Evolutionary conservation across 208 protist genomes (phyloP), one percentile per base, ranked within the genome.

Genomic region (Acanthamoeba quina): DNA sequence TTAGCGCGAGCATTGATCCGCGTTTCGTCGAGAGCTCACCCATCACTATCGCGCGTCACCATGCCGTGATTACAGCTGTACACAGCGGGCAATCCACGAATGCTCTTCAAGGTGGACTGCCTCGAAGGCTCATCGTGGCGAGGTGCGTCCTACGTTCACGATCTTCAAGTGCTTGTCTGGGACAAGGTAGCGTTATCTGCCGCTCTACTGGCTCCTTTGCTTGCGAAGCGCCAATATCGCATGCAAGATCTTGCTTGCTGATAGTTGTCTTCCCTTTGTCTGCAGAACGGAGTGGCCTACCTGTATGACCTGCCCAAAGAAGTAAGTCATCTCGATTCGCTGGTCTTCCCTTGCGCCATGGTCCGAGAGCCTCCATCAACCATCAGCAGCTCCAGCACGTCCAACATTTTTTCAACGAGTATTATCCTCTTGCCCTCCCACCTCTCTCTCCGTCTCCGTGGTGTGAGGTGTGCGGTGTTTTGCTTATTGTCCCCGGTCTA

Each of bases 101-200:
- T 64, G 78, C 7, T 86, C 13, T 62, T 62, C 49, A 86, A 64
- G n/a, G 78, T 86, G 26, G 52, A 86, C 78, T 41, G 78, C 19
- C 78, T 49, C 19, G 78, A 54, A 26, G 78, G 78, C 24, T 29
- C 49, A 21, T 86, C 78, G 52, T 90, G 85, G 85, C 62, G 60
- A 26, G 85, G 85, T n/a, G 85, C 85, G 6, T 44, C 85, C 60
- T 90, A 90, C 62, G 34, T 90, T 10, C 54, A 72, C 58, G 60
- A 66, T 19, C 60, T 90, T 5, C 85, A 90, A 31, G 41, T 90
- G 5, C 29, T 90, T 1, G 62, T 90, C 19, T 90, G 85, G 85
- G 24, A 56, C 54, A 72, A 90, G 85, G 85, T 90, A 19, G 6
- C 52, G 52, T 58, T 58, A 15, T 5, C 49, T 54, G 49, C 7